These are phyloP conservation scores for Taphrina flavorubra DNA, from an alignment of 1,139 yeast species.

Conservation along the genomic window DNA sequence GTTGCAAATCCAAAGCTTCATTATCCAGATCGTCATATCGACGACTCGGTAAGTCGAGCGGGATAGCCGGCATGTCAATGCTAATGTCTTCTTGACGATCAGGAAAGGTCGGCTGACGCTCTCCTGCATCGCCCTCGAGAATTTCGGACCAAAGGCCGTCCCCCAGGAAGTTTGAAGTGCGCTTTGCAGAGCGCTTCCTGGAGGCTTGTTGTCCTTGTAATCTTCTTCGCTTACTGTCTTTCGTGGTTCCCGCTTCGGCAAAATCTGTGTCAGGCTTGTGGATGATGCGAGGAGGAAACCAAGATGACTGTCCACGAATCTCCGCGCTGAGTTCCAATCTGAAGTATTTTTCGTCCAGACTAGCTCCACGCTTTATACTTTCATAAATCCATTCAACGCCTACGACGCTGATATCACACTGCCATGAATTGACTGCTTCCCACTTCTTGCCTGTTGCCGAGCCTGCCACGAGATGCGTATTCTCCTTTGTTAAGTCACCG, in stretches of 20 bases:
- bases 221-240: slow-evolving; percentile 16
- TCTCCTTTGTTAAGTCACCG: slow-evolving; percentile 62
- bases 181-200: slow-evolving; percentile 8
- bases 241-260: background rate
- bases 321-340: slow-evolving; percentile 18
- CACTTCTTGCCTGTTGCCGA: slow-evolving; percentile 66
- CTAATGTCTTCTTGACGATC: background rate
- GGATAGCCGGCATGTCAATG: slow-evolving; percentile 1
- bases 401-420: slow-evolving; percentile 61
- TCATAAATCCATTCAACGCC: slow-evolving; percentile 72
- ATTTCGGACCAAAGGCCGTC: slow-evolving; percentile 22
- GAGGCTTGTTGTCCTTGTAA: background rate
- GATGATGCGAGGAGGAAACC: slow-evolving; percentile 20
- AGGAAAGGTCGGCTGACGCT: background rate
- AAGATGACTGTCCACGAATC: slow-evolving; percentile 18
- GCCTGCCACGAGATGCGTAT: slow-evolving; percentile 62
- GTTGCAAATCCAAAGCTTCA: too few relatives aligned
- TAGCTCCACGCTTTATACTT: slow-evolving; percentile 42
- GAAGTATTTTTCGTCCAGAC: slow-evolving; percentile 41
- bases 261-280: background rate
- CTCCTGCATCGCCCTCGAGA: background rate
- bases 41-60: slow-evolving; percentile 19
- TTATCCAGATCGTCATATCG: background rate
- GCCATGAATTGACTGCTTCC: slow-evolving; percentile 68
- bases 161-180: background rate